A percentile compares a stretch with the other conserved stretches of the same genome.
These are phyloP conservation scores for Fraxinus dipetala DNA, from an alignment of 305 asterid genomes.

Conservation along the genomic window DNA sequence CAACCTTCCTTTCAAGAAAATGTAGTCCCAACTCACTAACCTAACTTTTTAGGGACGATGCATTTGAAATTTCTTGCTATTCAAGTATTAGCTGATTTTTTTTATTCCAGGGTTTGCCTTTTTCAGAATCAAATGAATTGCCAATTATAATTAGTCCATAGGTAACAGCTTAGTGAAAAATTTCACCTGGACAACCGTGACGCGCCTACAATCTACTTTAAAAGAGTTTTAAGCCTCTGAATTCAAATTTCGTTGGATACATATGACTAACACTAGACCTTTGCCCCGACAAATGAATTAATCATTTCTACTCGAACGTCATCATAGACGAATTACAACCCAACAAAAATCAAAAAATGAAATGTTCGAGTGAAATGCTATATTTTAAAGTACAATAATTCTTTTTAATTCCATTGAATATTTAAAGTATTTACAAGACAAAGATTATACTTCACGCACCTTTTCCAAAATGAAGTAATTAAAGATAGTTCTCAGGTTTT, in stretches of 20 bases:
- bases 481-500: not conserved
- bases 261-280: not conserved
- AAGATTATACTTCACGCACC: not conserved
- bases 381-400: not conserved
- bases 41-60: slow-evolving; percentile 2
- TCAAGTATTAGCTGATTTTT: not conserved
- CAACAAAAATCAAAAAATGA: too few species aligned
- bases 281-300: too few species aligned
- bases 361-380: not conserved
- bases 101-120: not conserved
- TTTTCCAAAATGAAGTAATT: not conserved
- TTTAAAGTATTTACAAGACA: not conserved
- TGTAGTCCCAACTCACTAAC: slow-evolving; percentile 23
- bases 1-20: slow-evolving; percentile 20
- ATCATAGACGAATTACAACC: too few species aligned
- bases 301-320: too few species aligned
- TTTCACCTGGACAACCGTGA: not conserved
- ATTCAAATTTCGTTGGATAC: not conserved
- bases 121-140: not conserved
- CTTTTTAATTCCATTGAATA: too few species aligned
- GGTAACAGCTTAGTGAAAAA: not conserved
- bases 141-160: too few species aligned
- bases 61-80: not conserved
- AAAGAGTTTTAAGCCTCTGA: not conserved
- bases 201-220: not conserved